These are phyloP conservation scores for Prunus salicina DNA, from an alignment of 306 rosid species.

Conservation along the genomic window DNA sequence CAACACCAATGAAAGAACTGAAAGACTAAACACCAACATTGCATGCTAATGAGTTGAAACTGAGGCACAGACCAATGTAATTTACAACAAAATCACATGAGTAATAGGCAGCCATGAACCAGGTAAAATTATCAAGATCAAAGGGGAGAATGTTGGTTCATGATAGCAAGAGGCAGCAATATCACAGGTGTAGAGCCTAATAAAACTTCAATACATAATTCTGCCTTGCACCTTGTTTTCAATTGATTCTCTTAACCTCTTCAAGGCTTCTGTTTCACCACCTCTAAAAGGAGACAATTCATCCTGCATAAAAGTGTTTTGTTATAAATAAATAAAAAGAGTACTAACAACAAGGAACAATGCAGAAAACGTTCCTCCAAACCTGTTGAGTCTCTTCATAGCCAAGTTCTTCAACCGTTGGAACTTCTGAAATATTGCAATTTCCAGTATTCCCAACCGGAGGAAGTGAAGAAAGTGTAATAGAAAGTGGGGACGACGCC, in stretches of 20 bases:
- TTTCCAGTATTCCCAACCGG: slow-evolving; percentile 52
- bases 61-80: background rate
- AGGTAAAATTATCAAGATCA: background rate
- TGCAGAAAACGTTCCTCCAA: background rate
- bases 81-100: background rate
- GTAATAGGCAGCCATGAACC: background rate
- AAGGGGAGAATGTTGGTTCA: background rate
- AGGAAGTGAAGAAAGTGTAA: slow-evolving; percentile 58
- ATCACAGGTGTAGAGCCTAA: background rate
- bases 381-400: slow-evolving; percentile 64
- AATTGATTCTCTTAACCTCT: slow-evolving; percentile 63
- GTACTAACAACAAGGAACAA: background rate
- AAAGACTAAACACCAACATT: background rate
- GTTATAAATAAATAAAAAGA: slow-evolving; percentile 3
- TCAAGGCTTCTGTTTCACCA: slow-evolving; percentile 90
- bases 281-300: slow-evolving; percentile 80
- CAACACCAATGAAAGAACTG: slow-evolving; percentile 6
- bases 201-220: background rate
- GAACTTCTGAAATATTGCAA: slow-evolving; percentile 62
- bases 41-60: slow-evolving; percentile 5
- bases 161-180: background rate
- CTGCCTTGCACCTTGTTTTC: slow-evolving; percentile 50
- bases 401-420: slow-evolving; percentile 73
- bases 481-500: slow-evolving; percentile 41
- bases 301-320: slow-evolving; percentile 51